Conservation (phyloP, 169 alveolate genomes). For the Eimeria sp. region DNA sequence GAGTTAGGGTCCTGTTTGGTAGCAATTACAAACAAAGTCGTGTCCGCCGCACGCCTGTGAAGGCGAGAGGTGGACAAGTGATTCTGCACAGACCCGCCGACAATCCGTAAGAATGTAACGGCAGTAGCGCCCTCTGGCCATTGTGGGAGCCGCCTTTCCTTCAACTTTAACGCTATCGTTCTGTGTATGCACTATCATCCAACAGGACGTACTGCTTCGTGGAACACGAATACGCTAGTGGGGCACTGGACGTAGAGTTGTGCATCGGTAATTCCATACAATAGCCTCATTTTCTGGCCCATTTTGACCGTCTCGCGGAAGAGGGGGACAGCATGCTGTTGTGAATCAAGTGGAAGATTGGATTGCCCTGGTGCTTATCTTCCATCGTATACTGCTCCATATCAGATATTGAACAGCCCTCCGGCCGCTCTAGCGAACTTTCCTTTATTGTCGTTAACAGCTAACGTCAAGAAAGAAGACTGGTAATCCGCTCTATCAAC, state of each 20-base stretch:
- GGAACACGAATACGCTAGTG: not conserved
- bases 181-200: not conserved
- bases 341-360: not conserved
- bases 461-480: not conserved
- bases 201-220: not conserved
- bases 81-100: too few species aligned
- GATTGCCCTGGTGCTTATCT: not conserved
- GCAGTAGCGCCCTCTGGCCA: too few species aligned
- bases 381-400: not conserved
- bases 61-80: too few species aligned
- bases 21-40: not conserved
- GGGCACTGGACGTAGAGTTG: not conserved
- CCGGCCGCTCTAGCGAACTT: not conserved
- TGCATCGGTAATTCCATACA: not conserved
- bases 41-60: too few species aligned
- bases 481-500: not conserved
- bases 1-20: not conserved
- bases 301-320: not conserved
- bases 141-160: not conserved
- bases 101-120: too few species aligned
- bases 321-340: not conserved
- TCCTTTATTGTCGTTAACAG: not conserved
- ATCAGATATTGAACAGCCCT: not conserved
- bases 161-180: not conserved
- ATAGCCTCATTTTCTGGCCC: not conserved